phyloP scores from a whole-genome alignment of 805 yeast species.

The Cyberlindnera veronae region DNA sequence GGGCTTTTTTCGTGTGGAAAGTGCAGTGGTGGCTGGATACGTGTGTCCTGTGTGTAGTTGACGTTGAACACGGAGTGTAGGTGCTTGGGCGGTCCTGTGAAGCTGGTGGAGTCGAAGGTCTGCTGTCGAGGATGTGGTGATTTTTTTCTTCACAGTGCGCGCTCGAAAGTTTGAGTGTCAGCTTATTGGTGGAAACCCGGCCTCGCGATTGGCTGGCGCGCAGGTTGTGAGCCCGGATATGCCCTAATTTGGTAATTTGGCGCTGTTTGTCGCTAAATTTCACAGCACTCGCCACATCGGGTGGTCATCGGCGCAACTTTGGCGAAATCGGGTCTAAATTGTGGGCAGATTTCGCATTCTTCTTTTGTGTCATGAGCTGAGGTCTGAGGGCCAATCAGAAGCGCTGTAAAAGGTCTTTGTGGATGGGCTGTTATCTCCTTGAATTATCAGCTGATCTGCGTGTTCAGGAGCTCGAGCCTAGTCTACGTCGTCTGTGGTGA shows the following conservation, averaged over 20 bases:
- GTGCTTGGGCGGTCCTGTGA: too few relatives aligned
- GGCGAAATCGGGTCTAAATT: not conserved
- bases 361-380: too few relatives aligned
- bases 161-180: constrained; percentile 8
- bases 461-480: too few relatives aligned
- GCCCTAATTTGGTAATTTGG: not conserved
- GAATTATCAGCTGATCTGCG: too few relatives aligned
- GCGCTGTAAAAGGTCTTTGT: too few relatives aligned
- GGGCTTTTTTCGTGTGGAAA: not conserved
- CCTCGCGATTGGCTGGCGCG: constrained; percentile 10
- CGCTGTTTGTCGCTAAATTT: constrained; percentile 1
- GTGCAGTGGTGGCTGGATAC: not conserved
- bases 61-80: too few relatives aligned
- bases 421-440: too few relatives aligned
- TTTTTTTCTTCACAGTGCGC: constrained; percentile 8
- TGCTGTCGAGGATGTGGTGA: constrained; percentile 4
- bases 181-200: constrained; percentile 17
- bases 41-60: too few relatives aligned
- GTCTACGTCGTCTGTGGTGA: too few relatives aligned
- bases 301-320: not conserved
- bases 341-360: not conserved
- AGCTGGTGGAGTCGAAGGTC: not conserved
- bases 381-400: too few relatives aligned
- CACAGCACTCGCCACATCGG: not conserved
- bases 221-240: constrained; percentile 2